phyloP scores from a whole-genome alignment of 176 grass and related monocot species.

The Phragmites australis region DNA sequence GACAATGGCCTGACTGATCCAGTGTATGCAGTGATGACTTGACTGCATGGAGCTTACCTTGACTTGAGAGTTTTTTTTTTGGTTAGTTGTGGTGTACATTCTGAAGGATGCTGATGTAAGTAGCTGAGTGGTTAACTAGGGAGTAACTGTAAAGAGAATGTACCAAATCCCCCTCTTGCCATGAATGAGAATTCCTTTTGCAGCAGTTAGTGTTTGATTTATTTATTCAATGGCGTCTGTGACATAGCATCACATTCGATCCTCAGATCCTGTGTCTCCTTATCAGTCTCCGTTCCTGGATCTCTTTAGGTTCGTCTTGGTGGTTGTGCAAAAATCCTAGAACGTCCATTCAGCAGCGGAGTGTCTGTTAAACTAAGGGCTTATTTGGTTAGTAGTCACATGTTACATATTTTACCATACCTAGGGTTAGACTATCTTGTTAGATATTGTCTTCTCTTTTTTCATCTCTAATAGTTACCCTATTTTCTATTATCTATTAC shows the following conservation, averaged over 20 bases:
- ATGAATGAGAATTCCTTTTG: conserved; percentile 28
- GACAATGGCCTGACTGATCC: conserved; percentile 31
- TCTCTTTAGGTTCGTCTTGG: not conserved
- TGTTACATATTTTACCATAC: too few species aligned
- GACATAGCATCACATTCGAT: too few species aligned
- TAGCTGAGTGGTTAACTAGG: conserved; percentile 33
- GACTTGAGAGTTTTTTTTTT: conserved; percentile 39
- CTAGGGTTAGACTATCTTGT: too few species aligned
- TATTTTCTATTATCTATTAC: too few species aligned
- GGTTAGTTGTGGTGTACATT: conserved; percentile 42
- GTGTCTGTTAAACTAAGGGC: too few species aligned
- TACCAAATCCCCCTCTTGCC: not conserved
- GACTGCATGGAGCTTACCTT: conserved; percentile 42
- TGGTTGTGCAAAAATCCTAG: not conserved
- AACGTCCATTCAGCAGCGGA: not conserved
- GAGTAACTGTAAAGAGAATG: conserved; percentile 44
- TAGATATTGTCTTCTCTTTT: too few species aligned
- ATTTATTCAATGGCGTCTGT: not conserved
- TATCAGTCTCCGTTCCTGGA: not conserved
- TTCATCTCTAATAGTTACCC: too few species aligned
- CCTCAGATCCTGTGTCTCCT: not conserved
- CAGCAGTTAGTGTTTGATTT: not conserved
- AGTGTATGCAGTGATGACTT: conserved; percentile 27
- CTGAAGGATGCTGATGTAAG: conserved; percentile 50
- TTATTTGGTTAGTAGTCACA: too few species aligned